phyloP scores from a whole-genome alignment of 257 asterid species.

The Thymus quinquecostatus region DNA sequence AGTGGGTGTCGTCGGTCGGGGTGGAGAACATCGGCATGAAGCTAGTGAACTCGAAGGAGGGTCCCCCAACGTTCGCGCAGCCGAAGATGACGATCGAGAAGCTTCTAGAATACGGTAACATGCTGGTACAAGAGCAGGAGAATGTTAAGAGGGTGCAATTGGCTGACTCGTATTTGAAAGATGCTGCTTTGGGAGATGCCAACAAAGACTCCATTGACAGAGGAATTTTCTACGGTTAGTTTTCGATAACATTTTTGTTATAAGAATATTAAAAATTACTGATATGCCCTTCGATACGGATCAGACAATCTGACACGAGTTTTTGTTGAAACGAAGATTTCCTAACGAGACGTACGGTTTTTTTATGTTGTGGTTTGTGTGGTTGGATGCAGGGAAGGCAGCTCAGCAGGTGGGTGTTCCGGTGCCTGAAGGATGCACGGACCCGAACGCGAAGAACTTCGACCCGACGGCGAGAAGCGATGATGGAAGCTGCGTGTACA shows the following conservation, averaged over 20 bases:
- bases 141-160: slow-evolving; percentile 90
- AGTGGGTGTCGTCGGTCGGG: slow-evolving; percentile 60
- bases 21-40: slow-evolving; percentile 56
- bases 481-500: slow-evolving; percentile 58
- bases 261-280: no score
- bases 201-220: slow-evolving; percentile 59
- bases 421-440: slow-evolving; percentile 72
- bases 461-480: slow-evolving; percentile 79
- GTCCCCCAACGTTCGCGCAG: slow-evolving; percentile 75
- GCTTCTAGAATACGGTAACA: slow-evolving; percentile 69
- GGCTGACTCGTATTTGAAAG: slow-evolving; percentile 67
- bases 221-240: slow-evolving; percentile 60
- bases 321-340: neutral
- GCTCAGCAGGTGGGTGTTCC: slow-evolving; percentile 55
- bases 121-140: slow-evolving; percentile 86
- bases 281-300: no score
- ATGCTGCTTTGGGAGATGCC: slow-evolving; percentile 88
- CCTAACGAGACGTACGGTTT: neutral
- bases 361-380: neutral
- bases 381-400: slow-evolving; percentile 47
- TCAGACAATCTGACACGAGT: neutral
- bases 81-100: slow-evolving; percentile 73
- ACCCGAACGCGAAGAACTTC: slow-evolving; percentile 54
- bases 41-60: slow-evolving; percentile 81
- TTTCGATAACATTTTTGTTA: neutral